Percentiles rank a stretch among this genome's conserved stretches.
These are phyloP conservation scores for Monilinia polystroma DNA, from an alignment of 2,329 filamentous ascomycete genomes.

Conservation along the genomic window DNA sequence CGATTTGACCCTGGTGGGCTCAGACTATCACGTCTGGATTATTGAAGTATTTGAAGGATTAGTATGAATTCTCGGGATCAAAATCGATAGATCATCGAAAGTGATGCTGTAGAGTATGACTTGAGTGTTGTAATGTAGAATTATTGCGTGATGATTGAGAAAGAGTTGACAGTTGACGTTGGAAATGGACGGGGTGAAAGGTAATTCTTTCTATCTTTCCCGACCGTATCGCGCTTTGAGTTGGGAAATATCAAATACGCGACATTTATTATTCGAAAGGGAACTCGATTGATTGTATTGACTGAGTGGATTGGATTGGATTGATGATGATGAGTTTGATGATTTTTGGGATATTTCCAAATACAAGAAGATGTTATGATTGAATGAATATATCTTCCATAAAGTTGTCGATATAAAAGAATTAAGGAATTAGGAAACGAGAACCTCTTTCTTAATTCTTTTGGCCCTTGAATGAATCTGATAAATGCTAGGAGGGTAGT, in stretches of 20 bases:
- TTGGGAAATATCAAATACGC: constrained; percentile 21
- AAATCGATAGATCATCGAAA: constrained; percentile 14
- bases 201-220: constrained; percentile 23
- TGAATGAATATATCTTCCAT: too few relatives aligned
- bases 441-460: too few relatives aligned
- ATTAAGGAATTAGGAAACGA: too few relatives aligned
- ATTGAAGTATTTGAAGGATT: constrained; percentile 6
- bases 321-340: background rate
- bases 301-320: background rate
- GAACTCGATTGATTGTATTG: background rate
- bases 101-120: background rate
- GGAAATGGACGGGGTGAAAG: constrained; percentile 21
- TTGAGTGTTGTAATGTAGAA: constrained; percentile 12
- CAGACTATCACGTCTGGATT: constrained; percentile 21
- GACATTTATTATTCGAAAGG: constrained; percentile 15
- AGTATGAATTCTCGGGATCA: constrained; percentile 4
- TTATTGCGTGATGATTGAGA: constrained; percentile 15
- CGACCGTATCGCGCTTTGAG: constrained; percentile 21
- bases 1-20: constrained; percentile 30
- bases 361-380: constrained; percentile 4
- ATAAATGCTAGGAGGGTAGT: too few relatives aligned
- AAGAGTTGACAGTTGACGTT: constrained; percentile 22
- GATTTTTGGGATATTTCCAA: background rate
- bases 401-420: too few relatives aligned
- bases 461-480: too few relatives aligned